These are phyloP conservation scores for Hydnum rufescens DNA, from an alignment of 768 basidiomycete species.

Conservation along the genomic window DNA sequence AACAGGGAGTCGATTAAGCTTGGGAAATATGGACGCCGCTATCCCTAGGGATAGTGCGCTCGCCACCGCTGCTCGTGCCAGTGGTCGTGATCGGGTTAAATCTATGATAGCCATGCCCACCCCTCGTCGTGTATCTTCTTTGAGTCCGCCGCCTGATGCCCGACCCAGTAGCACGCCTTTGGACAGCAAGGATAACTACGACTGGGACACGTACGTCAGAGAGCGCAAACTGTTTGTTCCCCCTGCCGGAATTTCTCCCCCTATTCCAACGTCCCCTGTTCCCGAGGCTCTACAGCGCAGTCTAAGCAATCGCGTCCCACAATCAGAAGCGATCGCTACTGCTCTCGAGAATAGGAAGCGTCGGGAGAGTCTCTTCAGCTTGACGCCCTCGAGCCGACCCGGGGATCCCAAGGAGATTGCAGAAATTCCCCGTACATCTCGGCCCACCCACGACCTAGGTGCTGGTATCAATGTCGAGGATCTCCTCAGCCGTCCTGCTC, in stretches of 20 bases:
- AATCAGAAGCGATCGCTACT: slow-evolving; percentile 54
- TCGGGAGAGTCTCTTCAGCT: slow-evolving; percentile 43
- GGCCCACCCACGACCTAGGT: neutral
- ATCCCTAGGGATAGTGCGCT: neutral
- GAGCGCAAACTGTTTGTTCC: slow-evolving; percentile 74
- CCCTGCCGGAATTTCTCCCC: slow-evolving; percentile 59
- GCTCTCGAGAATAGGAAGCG: slow-evolving; percentile 51
- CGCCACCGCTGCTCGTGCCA: neutral
- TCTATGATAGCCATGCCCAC: slow-evolving; percentile 28
- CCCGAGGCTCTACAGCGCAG: slow-evolving; percentile 15
- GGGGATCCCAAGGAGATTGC: slow-evolving; percentile 2
- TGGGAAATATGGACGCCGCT: neutral
- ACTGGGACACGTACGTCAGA: slow-evolving; percentile 68
- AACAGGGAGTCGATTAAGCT: neutral
- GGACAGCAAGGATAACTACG: neutral
- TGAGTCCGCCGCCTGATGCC: slow-evolving; percentile 10
- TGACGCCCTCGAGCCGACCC: neutral
- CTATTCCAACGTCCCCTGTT: slow-evolving; percentile 43
- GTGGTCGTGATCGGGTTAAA: slow-evolving; percentile 34
- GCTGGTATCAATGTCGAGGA: neutral
- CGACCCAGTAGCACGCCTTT: neutral
- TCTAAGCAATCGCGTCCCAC: slow-evolving; percentile 28
- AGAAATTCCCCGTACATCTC: neutral
- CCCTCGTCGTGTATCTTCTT: slow-evolving; percentile 21
- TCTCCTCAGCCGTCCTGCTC: neutral